phyloP scores from a whole-genome alignment of 139 green algal species.

The Edaphochlamys debaryana region DNA sequence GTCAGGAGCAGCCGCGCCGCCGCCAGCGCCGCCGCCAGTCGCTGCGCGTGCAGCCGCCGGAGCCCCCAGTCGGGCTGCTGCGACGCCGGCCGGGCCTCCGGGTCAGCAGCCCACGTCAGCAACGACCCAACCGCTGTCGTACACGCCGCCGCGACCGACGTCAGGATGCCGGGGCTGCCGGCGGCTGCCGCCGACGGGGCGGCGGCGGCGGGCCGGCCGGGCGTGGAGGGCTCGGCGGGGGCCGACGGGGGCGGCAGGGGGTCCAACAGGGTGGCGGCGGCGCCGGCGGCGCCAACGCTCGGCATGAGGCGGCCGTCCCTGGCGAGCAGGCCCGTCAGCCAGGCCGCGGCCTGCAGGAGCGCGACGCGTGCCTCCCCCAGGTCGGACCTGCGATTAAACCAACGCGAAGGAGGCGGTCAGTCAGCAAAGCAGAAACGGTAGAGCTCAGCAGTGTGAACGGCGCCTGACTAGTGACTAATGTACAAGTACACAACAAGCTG shows the following conservation, averaged over 20 bases:
- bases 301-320: conserved; percentile 12
- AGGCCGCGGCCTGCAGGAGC: conserved; percentile 21
- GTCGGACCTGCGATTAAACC: conserved; percentile 2
- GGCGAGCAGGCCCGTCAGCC: conserved; percentile 32
- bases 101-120: background rate
- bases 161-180: background rate
- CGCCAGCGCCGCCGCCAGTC: conserved; percentile 11
- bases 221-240: background rate
- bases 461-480: too few relatives aligned
- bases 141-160: background rate
- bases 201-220: background rate
- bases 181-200: too few relatives aligned
- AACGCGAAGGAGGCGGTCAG: too few relatives aligned
- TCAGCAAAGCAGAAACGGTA: too few relatives aligned
- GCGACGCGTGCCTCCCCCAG: conserved; percentile 23
- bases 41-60: conserved; percentile 12
- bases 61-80: conserved; percentile 27
- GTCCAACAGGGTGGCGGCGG: background rate
- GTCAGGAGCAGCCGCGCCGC: conserved; percentile 30
- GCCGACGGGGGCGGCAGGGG: background rate
- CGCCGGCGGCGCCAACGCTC: background rate
- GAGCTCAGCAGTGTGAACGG: too few relatives aligned
- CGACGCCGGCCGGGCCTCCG: background rate
- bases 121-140: background rate
- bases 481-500: too few relatives aligned